Evolutionary conservation across 371 early-diverging fungal species (phyloP).

Genomic region (Amoeboradix gromovi): DNA sequence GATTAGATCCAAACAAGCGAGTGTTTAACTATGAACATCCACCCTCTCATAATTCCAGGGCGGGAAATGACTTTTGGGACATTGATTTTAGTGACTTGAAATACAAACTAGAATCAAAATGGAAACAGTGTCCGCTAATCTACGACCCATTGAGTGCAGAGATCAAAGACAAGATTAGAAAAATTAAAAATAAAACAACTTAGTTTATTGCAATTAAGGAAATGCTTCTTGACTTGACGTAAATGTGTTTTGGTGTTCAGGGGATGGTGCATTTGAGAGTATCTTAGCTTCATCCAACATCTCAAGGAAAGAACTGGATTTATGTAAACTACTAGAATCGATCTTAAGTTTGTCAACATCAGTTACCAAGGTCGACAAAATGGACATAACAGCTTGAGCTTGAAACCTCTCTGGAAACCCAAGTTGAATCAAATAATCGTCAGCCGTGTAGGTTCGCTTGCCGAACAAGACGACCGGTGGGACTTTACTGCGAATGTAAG

Average conservation of each 20-base stretch:
- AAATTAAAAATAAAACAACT: too few relatives aligned
- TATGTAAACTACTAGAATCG: neutral
- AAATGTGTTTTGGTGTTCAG: too few relatives aligned
- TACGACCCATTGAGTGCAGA: neutral
- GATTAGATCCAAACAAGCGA: neutral
- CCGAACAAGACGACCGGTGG: neutral
- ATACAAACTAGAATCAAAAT: neutral
- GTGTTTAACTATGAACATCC: neutral
- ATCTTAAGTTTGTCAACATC: neutral
- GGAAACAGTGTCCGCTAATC: neutral
- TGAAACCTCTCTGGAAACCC: neutral
- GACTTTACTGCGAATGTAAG: neutral
- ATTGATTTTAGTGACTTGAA: neutral
- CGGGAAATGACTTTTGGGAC: neutral
- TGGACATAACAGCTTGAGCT: neutral
- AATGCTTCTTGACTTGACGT: too few relatives aligned
- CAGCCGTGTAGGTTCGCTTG: neutral
- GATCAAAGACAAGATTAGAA: neutral
- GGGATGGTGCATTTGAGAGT: too few relatives aligned
- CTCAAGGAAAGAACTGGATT: neutral
- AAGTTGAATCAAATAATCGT: neutral
- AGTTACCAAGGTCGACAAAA: neutral
- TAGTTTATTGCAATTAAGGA: too few relatives aligned
- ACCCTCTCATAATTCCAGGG: neutral
- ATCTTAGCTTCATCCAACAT: neutral